Percentiles rank a stretch among this genome's conserved stretches.
phyloP scores from a whole-genome alignment of 805 yeast species.

The Candida adriatica region DNA sequence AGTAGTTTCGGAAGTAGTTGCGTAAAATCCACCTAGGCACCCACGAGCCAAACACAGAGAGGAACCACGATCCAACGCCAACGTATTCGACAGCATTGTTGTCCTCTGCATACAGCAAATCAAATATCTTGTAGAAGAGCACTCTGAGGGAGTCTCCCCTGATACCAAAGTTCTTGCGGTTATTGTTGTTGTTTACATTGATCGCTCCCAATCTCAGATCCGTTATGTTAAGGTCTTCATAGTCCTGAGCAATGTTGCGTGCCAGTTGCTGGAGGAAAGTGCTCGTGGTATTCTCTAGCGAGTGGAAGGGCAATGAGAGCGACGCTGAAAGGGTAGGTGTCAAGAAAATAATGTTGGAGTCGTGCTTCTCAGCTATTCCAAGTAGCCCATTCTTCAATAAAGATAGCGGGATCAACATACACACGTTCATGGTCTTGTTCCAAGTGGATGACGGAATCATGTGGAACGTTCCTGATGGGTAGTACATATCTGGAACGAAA shows the following conservation, averaged over 20 bases:
- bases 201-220: conserved; percentile 42
- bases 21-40: conserved; percentile 19
- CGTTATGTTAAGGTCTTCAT: conserved; percentile 35
- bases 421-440: conserved; percentile 38
- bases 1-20: conserved; percentile 12
- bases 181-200: conserved; percentile 29
- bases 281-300: conserved; percentile 52
- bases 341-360: conserved; percentile 42
- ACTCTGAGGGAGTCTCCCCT: conserved; percentile 16
- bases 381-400: conserved; percentile 51
- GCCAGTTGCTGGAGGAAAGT: conserved; percentile 35
- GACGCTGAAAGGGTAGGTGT: conserved; percentile 51
- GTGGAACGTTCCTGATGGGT: conserved; percentile 64
- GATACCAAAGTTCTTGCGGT: conserved; percentile 15
- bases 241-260: conserved; percentile 29
- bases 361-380: conserved; percentile 43
- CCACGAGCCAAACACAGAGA: conserved; percentile 13
- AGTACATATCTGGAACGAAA: conserved; percentile 61
- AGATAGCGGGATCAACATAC: conserved; percentile 41
- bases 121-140: conserved; percentile 20
- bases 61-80: conserved; percentile 21
- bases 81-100: conserved; percentile 14
- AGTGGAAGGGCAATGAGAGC: conserved; percentile 53
- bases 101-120: conserved; percentile 16
- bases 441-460: conserved; percentile 44